Evolutionary conservation across 164 flowering plant species (phyloP).

Genomic region (Vitis riparia): DNA sequence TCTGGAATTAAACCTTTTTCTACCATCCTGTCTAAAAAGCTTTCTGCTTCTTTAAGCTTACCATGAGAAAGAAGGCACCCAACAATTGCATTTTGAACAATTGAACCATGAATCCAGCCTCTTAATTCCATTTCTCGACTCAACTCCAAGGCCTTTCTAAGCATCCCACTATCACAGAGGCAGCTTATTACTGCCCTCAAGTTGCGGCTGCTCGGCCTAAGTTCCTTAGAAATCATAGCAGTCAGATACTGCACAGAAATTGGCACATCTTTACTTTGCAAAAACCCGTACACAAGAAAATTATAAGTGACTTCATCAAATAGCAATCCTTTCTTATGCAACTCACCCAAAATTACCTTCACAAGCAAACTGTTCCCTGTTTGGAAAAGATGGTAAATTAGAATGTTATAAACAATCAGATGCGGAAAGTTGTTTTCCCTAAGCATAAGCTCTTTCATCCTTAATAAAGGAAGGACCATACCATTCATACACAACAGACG

Average conservation of each 20-base stretch:
- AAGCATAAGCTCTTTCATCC: conserved; percentile 50
- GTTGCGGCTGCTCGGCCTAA: conserved; percentile 64
- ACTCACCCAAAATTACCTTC: conserved; percentile 36
- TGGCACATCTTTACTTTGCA: conserved; percentile 34
- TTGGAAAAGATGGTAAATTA: conserved; percentile 54
- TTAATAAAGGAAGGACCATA: conserved; percentile 35
- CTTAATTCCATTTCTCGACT: conserved; percentile 60
- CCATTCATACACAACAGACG: conserved; percentile 45
- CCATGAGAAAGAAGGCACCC: conserved; percentile 49
- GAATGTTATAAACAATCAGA: conserved; percentile 49
- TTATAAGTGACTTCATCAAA: conserved; percentile 62
- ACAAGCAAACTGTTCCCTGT: conserved; percentile 28
- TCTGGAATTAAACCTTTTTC: conserved; percentile 44
- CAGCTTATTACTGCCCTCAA: conserved; percentile 43
- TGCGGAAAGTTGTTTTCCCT: conserved; percentile 21
- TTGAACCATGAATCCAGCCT: conserved; percentile 60
- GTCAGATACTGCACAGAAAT: conserved; percentile 42
- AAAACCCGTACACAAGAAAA: conserved; percentile 64
- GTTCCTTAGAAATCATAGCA: conserved; percentile 57
- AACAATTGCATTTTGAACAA: conserved; percentile 50
- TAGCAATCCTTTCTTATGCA: conserved; percentile 38
- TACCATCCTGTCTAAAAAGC: conserved; percentile 41
- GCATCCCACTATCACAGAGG: conserved; percentile 37
- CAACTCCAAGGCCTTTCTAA: conserved; percentile 51
- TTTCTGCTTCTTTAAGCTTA: conserved; percentile 58